A percentile compares a stretch with the other conserved stretches of the same genome.
Conservation (phyloP, 2,329 filamentous ascomycete species). For the Colletotrichum tofieldiae region DNA sequence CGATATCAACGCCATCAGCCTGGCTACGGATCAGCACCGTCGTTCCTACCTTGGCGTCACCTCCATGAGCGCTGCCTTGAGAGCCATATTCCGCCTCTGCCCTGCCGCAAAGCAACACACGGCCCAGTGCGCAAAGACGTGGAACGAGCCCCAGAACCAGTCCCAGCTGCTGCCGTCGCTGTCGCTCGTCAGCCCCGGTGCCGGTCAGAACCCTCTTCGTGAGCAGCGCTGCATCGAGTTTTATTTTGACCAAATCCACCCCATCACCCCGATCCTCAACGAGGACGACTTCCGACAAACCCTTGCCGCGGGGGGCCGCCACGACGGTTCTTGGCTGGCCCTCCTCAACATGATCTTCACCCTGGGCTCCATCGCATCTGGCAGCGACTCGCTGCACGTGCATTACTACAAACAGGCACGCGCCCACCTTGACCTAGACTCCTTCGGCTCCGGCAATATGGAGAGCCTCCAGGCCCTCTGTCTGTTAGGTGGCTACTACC, state of each 20-base stretch:
- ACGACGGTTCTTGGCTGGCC: constrained; percentile 72
- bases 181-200: constrained; percentile 52
- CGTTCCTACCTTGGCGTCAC: constrained; percentile 76
- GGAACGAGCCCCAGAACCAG: constrained; percentile 48
- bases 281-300: constrained; percentile 66
- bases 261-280: constrained; percentile 73
- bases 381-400: constrained; percentile 69
- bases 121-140: constrained; percentile 46
- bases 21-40: constrained; percentile 68
- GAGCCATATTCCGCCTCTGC: constrained; percentile 66
- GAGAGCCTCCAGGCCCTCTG: constrained; percentile 46
- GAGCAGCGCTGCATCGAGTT: constrained; percentile 66
- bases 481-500: constrained; percentile 45
- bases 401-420: constrained; percentile 71
- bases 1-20: constrained; percentile 55
- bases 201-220: constrained; percentile 54
- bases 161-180: constrained; percentile 49
- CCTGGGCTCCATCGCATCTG: constrained; percentile 72
- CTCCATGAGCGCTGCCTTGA: constrained; percentile 73
- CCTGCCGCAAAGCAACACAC: constrained; percentile 50
- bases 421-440: constrained; percentile 68
- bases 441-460: constrained; percentile 61
- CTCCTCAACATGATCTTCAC: constrained; percentile 76
- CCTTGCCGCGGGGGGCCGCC: constrained; percentile 58
- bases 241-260: constrained; percentile 74